Evolutionary conservation across 306 rosid species (phyloP).

Genomic region (Vachellia collinsii): DNA sequence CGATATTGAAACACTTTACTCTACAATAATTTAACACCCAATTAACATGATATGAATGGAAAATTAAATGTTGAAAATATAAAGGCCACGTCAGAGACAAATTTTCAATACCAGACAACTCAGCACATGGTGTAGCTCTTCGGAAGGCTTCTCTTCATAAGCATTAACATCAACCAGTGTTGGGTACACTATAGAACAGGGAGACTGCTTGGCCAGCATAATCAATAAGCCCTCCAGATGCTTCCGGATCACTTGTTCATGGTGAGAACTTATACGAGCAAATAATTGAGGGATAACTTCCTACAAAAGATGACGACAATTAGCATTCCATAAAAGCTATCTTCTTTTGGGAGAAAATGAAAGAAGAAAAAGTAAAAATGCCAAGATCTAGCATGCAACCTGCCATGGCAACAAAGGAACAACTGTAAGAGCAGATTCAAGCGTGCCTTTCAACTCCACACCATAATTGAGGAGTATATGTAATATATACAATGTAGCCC

Average conservation of each 20-base stretch:
- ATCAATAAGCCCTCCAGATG: conserved; percentile 90
- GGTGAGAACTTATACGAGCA: conserved; percentile 92
- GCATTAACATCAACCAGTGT: conserved; percentile 88
- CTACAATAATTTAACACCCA: conserved; percentile 13
- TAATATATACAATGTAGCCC: conserved; percentile 82
- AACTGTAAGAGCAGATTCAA: conserved; percentile 64
- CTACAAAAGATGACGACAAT: conserved; percentile 50
- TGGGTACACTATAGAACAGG: conserved; percentile 89
- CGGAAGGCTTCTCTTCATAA: conserved; percentile 84
- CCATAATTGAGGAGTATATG: conserved; percentile 96
- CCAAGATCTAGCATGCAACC: conserved; percentile 56
- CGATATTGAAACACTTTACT: background rate
- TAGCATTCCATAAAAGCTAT: conserved; percentile 34
- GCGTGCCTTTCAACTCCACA: conserved; percentile 77
- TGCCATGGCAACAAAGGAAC: conserved; percentile 97
- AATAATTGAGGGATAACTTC: conserved; percentile 91
- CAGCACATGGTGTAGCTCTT: conserved; percentile 87
- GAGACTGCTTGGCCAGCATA: conserved; percentile 93
- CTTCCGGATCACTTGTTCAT: conserved; percentile 81
- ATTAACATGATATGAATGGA: conserved; percentile 23
- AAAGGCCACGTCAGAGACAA: conserved; percentile 35
- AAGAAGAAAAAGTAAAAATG: conserved; percentile 26
- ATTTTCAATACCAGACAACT: conserved; percentile 76
- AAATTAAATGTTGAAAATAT: conserved; percentile 17
- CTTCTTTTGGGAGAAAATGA: conserved; percentile 17